Evolutionary conservation across 2,329 filamentous ascomycete species (phyloP).

Genomic region (Claviceps maximensis): DNA sequence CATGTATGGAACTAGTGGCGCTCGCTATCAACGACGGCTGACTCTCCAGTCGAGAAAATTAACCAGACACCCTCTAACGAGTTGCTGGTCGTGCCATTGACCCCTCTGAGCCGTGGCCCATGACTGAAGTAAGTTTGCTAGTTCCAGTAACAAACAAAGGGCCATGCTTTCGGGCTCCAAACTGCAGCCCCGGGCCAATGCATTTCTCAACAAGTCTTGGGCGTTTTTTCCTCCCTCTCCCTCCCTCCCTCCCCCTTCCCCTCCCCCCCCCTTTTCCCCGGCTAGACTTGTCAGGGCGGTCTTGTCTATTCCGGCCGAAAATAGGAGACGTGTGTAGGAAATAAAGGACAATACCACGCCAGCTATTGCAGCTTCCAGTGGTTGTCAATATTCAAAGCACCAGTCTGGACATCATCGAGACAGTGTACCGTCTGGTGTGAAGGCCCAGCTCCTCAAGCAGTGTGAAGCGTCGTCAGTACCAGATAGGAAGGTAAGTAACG

Average conservation of each 20-base stretch:
- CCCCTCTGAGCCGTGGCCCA: background rate
- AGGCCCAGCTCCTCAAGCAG: no score
- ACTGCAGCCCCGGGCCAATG: background rate
- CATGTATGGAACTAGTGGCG: background rate
- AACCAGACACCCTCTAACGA: background rate
- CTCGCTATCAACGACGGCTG: background rate
- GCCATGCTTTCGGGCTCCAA: background rate
- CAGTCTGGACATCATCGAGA: no score
- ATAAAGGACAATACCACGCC: background rate
- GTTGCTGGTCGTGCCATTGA: background rate
- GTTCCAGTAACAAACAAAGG: background rate
- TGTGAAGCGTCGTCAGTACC: background rate
- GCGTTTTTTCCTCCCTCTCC: background rate
- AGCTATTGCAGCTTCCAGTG: background rate
- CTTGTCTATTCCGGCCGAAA: background rate
- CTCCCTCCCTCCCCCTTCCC: background rate
- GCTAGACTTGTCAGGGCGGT: no score
- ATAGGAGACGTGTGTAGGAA: background rate
- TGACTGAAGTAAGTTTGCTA: background rate
- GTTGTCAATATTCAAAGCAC: background rate
- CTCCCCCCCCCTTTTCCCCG: no score
- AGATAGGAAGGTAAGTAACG: background rate
- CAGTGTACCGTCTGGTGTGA: no score
- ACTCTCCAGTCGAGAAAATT: background rate
- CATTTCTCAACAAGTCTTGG: background rate